phyloP scores from a whole-genome alignment of 2,329 filamentous ascomycete genomes.

The Dactylellina haptotyla region DNA sequence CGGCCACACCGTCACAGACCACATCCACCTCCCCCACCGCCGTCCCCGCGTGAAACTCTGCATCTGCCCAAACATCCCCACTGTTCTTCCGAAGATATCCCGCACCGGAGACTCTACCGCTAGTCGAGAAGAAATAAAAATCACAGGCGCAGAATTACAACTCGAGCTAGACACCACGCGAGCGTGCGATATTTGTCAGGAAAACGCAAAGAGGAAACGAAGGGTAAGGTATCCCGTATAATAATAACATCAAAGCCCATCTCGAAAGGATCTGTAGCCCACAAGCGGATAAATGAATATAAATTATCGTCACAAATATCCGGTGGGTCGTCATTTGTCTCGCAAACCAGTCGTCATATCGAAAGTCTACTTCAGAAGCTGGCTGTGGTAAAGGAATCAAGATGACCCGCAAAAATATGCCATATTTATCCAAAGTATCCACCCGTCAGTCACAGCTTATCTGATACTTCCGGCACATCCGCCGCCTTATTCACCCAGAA shows the following conservation, averaged over 20 bases:
- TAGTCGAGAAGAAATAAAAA: background rate
- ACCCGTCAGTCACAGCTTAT: too few species aligned
- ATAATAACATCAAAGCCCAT: too few species aligned
- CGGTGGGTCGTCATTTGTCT: too few species aligned
- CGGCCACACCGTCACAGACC: slow-evolving; percentile 21
- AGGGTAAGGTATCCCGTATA: background rate
- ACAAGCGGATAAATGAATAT: background rate
- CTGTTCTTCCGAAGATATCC: slow-evolving; percentile 12
- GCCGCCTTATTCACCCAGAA: too few species aligned
- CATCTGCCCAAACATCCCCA: slow-evolving; percentile 19
- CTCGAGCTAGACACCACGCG: slow-evolving; percentile 20
- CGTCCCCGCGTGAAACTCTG: slow-evolving; percentile 17
- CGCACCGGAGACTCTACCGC: background rate
- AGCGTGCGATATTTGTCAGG: slow-evolving; percentile 70
- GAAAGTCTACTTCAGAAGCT: too few species aligned
- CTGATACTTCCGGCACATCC: too few species aligned
- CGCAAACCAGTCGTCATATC: too few species aligned
- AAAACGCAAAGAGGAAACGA: slow-evolving; percentile 72
- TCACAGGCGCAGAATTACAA: background rate
- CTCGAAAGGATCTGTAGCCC: background rate
- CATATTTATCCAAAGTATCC: too few species aligned
- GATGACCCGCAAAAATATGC: too few species aligned
- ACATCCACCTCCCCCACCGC: slow-evolving; percentile 5
- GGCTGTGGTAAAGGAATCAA: too few species aligned
- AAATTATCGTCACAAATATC: background rate